phyloP scores from a whole-genome alignment of 352 stramenopile genomes.

The Pythium dissimile region DNA sequence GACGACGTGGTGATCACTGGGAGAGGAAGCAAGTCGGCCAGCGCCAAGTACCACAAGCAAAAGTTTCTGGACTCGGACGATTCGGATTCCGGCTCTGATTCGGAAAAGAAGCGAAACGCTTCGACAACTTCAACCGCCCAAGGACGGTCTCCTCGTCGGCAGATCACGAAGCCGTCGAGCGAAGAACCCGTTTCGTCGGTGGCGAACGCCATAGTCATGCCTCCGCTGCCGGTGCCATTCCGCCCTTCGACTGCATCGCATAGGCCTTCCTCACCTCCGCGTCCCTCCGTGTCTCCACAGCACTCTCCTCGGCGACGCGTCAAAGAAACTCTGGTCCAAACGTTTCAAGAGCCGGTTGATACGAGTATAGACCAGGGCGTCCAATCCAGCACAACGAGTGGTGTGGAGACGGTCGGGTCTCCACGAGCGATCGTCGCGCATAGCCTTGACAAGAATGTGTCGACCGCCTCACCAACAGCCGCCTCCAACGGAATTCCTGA shows the following conservation, averaged over 20 bases:
- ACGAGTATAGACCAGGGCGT: too few relatives aligned
- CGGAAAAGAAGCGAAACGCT: conserved; percentile 2
- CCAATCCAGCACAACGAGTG: too few relatives aligned
- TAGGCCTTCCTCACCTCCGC: too few relatives aligned
- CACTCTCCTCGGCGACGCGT: conserved; percentile 10
- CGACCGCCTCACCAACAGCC: too few relatives aligned
- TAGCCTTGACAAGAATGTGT: too few relatives aligned
- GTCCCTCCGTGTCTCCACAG: neutral
- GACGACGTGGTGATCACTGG: conserved; percentile 58
- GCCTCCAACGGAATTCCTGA: too few relatives aligned
- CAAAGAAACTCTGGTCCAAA: neutral
- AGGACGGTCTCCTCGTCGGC: conserved; percentile 1
- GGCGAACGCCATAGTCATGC: neutral
- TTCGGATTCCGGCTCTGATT: conserved; percentile 13
- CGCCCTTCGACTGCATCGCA: neutral
- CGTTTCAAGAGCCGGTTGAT: too few relatives aligned
- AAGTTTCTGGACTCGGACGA: conserved; percentile 64
- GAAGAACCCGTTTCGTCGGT: too few relatives aligned
- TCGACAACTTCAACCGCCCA: neutral
- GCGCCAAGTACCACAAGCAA: conserved; percentile 62
- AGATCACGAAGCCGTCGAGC: neutral
- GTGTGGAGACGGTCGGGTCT: neutral
- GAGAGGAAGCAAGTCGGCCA: conserved; percentile 23
- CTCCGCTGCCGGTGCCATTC: neutral
- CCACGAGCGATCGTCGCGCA: too few relatives aligned